Evolutionary conservation across 352 stramenopile species (phyloP), one percentile per base, ranked within the genome.

Genomic region (Phytophthora tentaculata): DNA sequence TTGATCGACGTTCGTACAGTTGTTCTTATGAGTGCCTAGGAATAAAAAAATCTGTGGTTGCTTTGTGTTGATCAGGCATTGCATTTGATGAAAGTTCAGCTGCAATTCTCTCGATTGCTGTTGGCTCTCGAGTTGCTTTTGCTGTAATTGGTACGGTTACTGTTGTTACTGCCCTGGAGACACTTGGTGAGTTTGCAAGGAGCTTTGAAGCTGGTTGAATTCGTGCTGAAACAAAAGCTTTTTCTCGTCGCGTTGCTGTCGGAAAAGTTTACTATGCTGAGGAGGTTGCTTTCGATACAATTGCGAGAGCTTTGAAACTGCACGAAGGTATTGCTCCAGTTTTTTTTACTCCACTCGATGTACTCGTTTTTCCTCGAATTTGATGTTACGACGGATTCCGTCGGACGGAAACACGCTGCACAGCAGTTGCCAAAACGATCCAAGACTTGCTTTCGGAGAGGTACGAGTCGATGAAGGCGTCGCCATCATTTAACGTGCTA

Each of bases 391-490:
- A 10, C 22, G n/a, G n/a, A n/a, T n/a, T n/a, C n/a, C n/a, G n/a
- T n/a, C n/a, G n/a, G n/a, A n/a, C n/a, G 47, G 47, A 20, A 35
- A 20, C 47, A 53, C 23, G 44, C 44, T 51, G 44, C 44, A 51
- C 23, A 35, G 44, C 20, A 29, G 7, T 51, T 51, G 44, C 44
- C 20, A 51, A 28, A 0, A 7, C 44, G n/a, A 29, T 1, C 20
- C 10, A 29, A n/a, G 17, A 51, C 16, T 28, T 51, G 44, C 20
- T 28, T 16, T 35, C 14, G 22, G 12, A 53, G 16, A 53, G 23
- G 23, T 53, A 53, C 22, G 47, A 53, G 13, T 12, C 23, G 10
- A 35, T 53, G 47, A 53, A 53, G 23, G 20, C 44, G 12, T 51
- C 20, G 9, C n/a, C 20, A 29, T 51, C 44, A 28, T n/a, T n/a